Percentiles rank a stretch among this genome's conserved stretches.
Conservation (phyloP, 257 asterid species). For the Jacaranda copaia region DNA sequence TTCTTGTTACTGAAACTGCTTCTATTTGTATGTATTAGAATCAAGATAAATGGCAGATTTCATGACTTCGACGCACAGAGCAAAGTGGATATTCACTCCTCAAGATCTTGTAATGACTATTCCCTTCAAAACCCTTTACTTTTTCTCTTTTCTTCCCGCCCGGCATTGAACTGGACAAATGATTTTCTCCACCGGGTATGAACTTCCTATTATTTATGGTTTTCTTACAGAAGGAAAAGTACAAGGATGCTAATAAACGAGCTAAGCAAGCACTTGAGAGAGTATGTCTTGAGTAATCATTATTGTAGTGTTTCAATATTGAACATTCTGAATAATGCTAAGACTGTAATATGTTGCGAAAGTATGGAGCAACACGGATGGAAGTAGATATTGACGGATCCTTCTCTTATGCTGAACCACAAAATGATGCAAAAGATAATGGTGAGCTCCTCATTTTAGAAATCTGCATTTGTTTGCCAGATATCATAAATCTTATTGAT, state of each 20-base stretch:
- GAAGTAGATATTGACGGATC: conserved; percentile 92
- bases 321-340: conserved; percentile 40
- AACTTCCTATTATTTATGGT: conserved; percentile 17
- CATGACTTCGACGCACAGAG: conserved; percentile 84
- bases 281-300: conserved; percentile 45
- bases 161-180: not conserved
- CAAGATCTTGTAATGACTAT: conserved; percentile 67
- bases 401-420: conserved; percentile 75
- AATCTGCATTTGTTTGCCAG: conserved; percentile 26
- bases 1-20: conserved; percentile 16
- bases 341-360: conserved; percentile 42
- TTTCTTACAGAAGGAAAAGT: conserved; percentile 70
- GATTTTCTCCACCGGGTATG: not conserved
- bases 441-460: conserved; percentile 49
- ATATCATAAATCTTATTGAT: conserved; percentile 25
- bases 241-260: conserved; percentile 83
- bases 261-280: conserved; percentile 89
- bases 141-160: not conserved
- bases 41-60: conserved; percentile 78
- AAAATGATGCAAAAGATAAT: conserved; percentile 52
- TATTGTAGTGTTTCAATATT: conserved; percentile 25
- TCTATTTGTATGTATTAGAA: conserved; percentile 10
- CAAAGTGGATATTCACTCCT: conserved; percentile 86
- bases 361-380: conserved; percentile 93
- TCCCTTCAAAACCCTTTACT: not conserved